These are phyloP conservation scores for Eucalyptus virginea DNA, from an alignment of 345 rosid genomes.

Conservation along the genomic window DNA sequence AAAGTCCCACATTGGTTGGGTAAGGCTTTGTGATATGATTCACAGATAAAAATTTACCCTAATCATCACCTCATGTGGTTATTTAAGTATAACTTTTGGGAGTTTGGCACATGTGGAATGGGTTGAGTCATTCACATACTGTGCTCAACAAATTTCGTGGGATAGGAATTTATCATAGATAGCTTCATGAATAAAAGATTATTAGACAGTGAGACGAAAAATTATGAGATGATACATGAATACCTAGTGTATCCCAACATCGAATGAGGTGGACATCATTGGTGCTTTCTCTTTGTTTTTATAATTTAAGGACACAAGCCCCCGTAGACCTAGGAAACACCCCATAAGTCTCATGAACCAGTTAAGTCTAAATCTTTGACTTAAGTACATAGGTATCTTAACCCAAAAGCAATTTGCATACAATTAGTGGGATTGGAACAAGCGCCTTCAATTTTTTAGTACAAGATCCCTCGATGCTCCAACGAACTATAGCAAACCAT, in stretches of 20 bases:
- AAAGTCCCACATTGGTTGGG: background rate
- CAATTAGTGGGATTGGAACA: background rate
- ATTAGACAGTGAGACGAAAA: background rate
- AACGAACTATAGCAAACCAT: background rate
- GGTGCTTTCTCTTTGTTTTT: too few species aligned
- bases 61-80: background rate
- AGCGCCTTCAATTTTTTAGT: background rate
- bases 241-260: background rate
- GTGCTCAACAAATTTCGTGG: background rate
- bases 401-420: background rate
- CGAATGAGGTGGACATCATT: background rate
- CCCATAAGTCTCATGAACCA: background rate
- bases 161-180: background rate
- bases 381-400: background rate
- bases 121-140: background rate
- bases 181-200: background rate
- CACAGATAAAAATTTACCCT: background rate
- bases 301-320: background rate
- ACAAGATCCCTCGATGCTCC: background rate
- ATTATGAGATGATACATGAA: background rate
- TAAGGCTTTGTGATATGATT: background rate
- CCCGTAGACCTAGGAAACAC: accelerated
- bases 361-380: background rate
- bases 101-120: background rate
- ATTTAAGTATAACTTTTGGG: background rate